A percentile compares a stretch with the other conserved stretches of the same genome.
These are phyloP conservation scores for Venustampulla echinocandica DNA, from an alignment of 495 filamentous ascomycete species.

Conservation along the genomic window DNA sequence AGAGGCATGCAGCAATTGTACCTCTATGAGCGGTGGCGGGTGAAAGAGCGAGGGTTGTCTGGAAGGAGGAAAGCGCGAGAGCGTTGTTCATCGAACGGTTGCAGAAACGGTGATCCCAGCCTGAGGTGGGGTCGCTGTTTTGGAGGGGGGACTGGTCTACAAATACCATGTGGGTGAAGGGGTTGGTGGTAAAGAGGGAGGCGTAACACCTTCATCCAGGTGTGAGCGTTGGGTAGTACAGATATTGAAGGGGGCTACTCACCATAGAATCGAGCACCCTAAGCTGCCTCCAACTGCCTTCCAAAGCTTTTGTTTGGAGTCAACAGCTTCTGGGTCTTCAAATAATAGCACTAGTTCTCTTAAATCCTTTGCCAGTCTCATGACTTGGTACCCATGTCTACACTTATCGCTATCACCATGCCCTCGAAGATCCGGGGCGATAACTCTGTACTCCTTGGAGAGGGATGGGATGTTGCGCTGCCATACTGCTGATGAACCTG, in stretches of 20 bases:
- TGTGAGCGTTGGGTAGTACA: too few relatives aligned
- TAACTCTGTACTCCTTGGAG: conserved; percentile 18
- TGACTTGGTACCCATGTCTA: conserved; percentile 36
- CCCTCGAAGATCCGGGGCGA: conserved; percentile 37
- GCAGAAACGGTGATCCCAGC: conserved; percentile 24
- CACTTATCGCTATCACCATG: conserved; percentile 31
- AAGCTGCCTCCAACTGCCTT: conserved; percentile 35
- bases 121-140: conserved; percentile 23
- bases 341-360: conserved; percentile 28
- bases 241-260: conserved; percentile 27
- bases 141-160: conserved; percentile 41
- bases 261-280: conserved; percentile 39
- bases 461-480: conserved; percentile 28
- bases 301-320: conserved; percentile 5
- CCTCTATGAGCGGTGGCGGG: conserved; percentile 23
- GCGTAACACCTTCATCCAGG: conserved; percentile 30
- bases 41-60: conserved; percentile 25
- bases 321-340: not conserved
- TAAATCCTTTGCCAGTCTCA: conserved; percentile 35
- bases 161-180: conserved; percentile 31
- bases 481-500: conserved; percentile 36
- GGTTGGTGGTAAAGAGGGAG: conserved; percentile 29
- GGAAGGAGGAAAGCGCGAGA: conserved; percentile 27
- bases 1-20: conserved; percentile 33
- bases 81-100: conserved; percentile 34